Conservation (phyloP, 257 asterid species). For the Ballota nigra region DNA sequence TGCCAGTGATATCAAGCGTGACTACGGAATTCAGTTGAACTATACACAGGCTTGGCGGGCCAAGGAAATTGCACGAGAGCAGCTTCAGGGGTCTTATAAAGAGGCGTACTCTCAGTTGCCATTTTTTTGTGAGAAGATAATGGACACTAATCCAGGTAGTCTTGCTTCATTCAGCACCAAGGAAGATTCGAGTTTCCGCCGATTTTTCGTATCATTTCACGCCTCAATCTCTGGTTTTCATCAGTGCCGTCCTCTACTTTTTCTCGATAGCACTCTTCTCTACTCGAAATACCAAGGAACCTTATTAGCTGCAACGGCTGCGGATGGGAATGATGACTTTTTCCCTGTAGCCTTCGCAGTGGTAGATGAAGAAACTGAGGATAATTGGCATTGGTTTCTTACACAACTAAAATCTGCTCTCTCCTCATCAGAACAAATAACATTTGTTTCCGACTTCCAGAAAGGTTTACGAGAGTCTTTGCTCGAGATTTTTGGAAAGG, state of each 20-base stretch:
- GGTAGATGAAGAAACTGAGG: constrained; percentile 91
- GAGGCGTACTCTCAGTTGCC: constrained; percentile 94
- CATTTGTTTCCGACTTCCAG: constrained; percentile 89
- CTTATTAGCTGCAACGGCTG: constrained; percentile 82
- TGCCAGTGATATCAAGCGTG: constrained; percentile 90
- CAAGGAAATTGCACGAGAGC: constrained; percentile 96
- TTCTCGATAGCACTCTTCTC: constrained; percentile 90
- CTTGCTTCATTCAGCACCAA: constrained; percentile 74
- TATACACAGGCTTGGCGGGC: constrained; percentile 99
- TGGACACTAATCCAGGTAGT: constrained; percentile 95
- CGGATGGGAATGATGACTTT: constrained; percentile 90
- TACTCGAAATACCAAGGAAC: constrained; percentile 96
- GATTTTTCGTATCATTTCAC: constrained; percentile 78
- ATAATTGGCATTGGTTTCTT: constrained; percentile 96
- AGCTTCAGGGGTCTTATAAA: constrained; percentile 94
- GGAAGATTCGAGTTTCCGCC: constrained; percentile 91
- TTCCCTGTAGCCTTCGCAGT: constrained; percentile 94
- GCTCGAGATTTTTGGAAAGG: constrained; percentile 70
- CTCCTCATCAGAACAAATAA: constrained; percentile 65
- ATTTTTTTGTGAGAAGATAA: constrained; percentile 75
- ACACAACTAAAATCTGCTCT: constrained; percentile 75
- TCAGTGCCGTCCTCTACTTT: constrained; percentile 90
- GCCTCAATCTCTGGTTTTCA: constrained; percentile 89
- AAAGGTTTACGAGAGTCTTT: constrained; percentile 78
- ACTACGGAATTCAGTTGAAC: constrained; percentile 95